Percentiles rank a stretch among this genome's conserved stretches.
Conservation (phyloP, 192 early-diverging fungal genomes). For the Backusella tarrabulga region DNA sequence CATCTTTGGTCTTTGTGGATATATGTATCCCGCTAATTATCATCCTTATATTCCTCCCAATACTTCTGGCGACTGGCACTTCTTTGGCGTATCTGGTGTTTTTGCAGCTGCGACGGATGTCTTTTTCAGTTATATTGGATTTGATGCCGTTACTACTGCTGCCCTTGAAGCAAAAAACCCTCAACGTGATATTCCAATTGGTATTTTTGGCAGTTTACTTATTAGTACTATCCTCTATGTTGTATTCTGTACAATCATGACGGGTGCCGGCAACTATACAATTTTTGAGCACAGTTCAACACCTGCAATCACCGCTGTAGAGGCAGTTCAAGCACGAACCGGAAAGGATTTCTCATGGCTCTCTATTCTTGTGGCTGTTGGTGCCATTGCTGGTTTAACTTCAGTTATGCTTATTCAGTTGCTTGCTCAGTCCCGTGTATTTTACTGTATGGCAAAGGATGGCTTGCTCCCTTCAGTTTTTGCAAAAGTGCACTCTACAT, state of each 20-base stretch:
- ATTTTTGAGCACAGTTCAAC: conserved; percentile 35
- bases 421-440: conserved; percentile 86
- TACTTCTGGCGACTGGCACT: conserved; percentile 36
- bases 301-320: conserved; percentile 55
- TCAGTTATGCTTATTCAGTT: conserved; percentile 78
- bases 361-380: conserved; percentile 73
- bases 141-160: conserved; percentile 85
- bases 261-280: conserved; percentile 68
- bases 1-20: conserved; percentile 72
- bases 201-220: conserved; percentile 75
- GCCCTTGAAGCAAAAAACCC: conserved; percentile 83
- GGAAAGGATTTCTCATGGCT: conserved; percentile 62
- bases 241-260: conserved; percentile 61
- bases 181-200: conserved; percentile 79
- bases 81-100: conserved; percentile 70
- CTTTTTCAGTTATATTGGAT: conserved; percentile 84
- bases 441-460: conserved; percentile 85
- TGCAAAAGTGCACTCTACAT: conserved; percentile 65
- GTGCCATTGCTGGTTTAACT: conserved; percentile 72
- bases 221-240: conserved; percentile 85
- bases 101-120: conserved; percentile 73
- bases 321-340: conserved; percentile 21
- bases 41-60: conserved; percentile 73
- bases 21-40: conserved; percentile 71
- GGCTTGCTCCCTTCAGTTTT: conserved; percentile 78